Conservation (phyloP, 2,329 filamentous ascomycete genomes). For the Colletotrichum australisinense region DNA sequence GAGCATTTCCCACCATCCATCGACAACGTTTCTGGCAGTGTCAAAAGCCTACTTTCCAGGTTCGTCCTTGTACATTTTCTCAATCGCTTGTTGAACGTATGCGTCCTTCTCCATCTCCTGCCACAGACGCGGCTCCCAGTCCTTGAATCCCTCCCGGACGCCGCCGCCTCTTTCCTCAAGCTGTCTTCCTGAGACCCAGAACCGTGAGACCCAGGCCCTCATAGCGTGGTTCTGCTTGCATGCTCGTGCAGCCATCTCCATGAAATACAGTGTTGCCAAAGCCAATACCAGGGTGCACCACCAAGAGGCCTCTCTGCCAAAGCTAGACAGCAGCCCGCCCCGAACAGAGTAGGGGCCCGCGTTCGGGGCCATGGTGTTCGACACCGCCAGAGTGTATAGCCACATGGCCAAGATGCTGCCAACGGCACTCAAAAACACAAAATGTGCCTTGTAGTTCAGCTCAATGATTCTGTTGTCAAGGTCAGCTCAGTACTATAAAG, state of each 20-base stretch:
- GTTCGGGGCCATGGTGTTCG: background rate
- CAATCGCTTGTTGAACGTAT: no score
- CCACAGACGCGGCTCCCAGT: slow-evolving; percentile 66
- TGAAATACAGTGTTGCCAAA: background rate
- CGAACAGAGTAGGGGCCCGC: background rate
- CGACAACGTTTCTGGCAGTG: no score
- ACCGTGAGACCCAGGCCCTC: background rate
- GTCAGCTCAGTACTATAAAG: no score
- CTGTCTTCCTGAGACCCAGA: slow-evolving; percentile 64
- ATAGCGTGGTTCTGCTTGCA: background rate
- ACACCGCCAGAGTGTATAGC: background rate
- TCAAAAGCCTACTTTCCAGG: no score
- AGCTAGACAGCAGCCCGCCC: background rate
- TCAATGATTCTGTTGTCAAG: background rate
- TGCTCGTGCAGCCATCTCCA: background rate
- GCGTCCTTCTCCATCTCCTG: slow-evolving; percentile 69
- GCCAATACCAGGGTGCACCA: background rate
- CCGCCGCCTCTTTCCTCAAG: slow-evolving; percentile 48
- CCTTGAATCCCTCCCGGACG: slow-evolving; percentile 47
- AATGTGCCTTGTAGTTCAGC: background rate
- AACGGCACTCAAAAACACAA: background rate
- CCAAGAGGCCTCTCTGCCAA: background rate
- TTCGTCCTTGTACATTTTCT: no score
- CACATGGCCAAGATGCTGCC: background rate
- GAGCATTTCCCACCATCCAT: no score